phyloP scores from a whole-genome alignment of 495 filamentous ascomycete genomes.

The Delitschia confertaspora region DNA sequence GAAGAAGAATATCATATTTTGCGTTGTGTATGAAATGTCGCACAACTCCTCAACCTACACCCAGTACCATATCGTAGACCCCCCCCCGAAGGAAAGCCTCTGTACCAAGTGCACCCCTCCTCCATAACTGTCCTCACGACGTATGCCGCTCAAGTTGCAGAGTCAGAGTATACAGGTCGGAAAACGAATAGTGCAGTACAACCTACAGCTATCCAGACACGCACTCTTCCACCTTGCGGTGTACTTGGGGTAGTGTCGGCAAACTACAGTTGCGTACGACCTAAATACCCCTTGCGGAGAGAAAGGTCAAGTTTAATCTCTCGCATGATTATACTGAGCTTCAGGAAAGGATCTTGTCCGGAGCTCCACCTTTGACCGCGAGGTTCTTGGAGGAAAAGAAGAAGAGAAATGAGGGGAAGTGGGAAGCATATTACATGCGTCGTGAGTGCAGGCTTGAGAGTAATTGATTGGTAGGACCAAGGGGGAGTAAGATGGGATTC shows the following conservation, averaged over 20 bases:
- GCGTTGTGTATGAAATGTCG: too few relatives aligned
- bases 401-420: not conserved
- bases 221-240: conserved; percentile 8
- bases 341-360: conserved; percentile 21
- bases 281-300: not conserved
- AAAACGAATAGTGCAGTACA: too few relatives aligned
- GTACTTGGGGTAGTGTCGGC: conserved; percentile 3
- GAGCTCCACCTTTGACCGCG: conserved; percentile 24
- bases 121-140: too few relatives aligned
- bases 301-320: conserved; percentile 7
- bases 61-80: too few relatives aligned
- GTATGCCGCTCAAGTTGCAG: too few relatives aligned
- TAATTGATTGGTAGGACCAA: not conserved
- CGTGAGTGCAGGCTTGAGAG: not conserved
- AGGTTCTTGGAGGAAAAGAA: not conserved
- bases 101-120: too few relatives aligned
- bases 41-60: too few relatives aligned
- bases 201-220: conserved; percentile 21
- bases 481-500: not conserved
- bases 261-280: not conserved
- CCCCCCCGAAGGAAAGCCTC: too few relatives aligned
- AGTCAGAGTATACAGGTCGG: too few relatives aligned
- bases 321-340: conserved; percentile 24
- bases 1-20: too few relatives aligned
- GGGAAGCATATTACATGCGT: not conserved